Evolutionary conservation across 148 eudicot species (phyloP).

Genomic region (Chenopodium formosanum): DNA sequence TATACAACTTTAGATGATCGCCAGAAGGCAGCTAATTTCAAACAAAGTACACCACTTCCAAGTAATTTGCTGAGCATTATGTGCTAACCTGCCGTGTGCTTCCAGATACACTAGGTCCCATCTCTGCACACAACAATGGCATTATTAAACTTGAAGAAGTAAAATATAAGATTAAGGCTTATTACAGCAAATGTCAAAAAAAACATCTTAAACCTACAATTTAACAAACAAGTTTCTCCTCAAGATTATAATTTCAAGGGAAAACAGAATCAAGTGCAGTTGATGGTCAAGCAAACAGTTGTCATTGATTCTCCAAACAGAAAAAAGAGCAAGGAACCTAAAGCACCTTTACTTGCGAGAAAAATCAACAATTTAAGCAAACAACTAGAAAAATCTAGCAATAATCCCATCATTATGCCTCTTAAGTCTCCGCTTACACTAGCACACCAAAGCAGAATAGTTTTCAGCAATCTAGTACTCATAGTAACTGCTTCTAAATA

Average conservation of each 20-base stretch:
- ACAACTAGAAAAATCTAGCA: too few species aligned
- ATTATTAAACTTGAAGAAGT: neutral
- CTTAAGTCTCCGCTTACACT: neutral
- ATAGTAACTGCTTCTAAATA: neutral
- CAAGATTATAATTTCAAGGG: neutral
- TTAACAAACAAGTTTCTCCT: neutral
- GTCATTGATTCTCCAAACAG: neutral
- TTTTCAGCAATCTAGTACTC: neutral
- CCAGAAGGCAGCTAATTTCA: slow-evolving; percentile 12
- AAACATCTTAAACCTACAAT: neutral
- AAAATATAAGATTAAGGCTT: neutral
- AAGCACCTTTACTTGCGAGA: neutral
- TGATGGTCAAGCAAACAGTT: neutral
- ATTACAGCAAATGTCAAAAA: neutral
- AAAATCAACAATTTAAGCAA: neutral
- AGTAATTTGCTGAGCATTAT: neutral
- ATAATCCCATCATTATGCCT: neutral
- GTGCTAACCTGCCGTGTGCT: slow-evolving; percentile 55
- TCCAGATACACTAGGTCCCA: slow-evolving; percentile 40
- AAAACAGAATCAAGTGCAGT: neutral
- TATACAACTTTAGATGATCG: slow-evolving; percentile 16
- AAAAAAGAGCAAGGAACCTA: neutral
- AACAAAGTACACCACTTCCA: slow-evolving; percentile 3
- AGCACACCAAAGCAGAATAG: neutral
- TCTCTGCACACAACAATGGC: slow-evolving; percentile 46